phyloP scores from a whole-genome alignment of 2,329 filamentous ascomycete species.

The Neoarthrinium moseri region DNA sequence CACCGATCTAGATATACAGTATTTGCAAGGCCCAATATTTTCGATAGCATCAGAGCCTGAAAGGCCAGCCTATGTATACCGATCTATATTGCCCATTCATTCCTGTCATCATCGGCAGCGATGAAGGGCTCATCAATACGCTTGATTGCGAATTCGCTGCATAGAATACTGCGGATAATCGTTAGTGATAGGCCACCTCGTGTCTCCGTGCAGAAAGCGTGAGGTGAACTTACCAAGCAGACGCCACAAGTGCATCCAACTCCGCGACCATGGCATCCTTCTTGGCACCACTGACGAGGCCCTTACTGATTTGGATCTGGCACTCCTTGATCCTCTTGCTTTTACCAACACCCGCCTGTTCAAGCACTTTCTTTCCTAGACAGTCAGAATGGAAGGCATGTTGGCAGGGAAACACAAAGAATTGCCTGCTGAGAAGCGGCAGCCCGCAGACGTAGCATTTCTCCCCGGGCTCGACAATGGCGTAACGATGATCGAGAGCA shows the following conservation, averaged over 20 bases:
- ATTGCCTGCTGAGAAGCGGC: conserved; percentile 84
- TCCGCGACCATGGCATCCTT: conserved; percentile 84
- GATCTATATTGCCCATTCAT: conserved; percentile 73
- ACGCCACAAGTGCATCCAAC: conserved; percentile 87
- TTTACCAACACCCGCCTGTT: conserved; percentile 74
- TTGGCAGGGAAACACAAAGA: conserved; percentile 98
- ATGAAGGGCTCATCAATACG: conserved; percentile 93
- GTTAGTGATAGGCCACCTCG: too few species aligned
- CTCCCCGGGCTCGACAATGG: conserved; percentile 94
- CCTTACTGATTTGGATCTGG: conserved; percentile 79
- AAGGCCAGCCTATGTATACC: not conserved
- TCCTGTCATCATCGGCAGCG: conserved; percentile 65
- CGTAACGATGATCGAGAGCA: conserved; percentile 82
- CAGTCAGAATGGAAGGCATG: conserved; percentile 98
- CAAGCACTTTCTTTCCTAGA: conserved; percentile 79
- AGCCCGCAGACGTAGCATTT: conserved; percentile 86
- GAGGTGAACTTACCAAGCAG: conserved; percentile 75
- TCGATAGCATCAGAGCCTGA: not conserved
- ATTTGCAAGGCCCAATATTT: not conserved
- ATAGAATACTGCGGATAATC: conserved; percentile 69
- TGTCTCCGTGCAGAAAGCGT: too few species aligned
- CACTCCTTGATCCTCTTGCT: conserved; percentile 80
- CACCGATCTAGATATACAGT: not conserved
- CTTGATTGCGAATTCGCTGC: conserved; percentile 92
- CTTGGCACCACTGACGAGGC: conserved; percentile 65